Base-by-base conservation (phyloP, 768 basidiomycete genomes). In the Auricularia cornea region DNA sequence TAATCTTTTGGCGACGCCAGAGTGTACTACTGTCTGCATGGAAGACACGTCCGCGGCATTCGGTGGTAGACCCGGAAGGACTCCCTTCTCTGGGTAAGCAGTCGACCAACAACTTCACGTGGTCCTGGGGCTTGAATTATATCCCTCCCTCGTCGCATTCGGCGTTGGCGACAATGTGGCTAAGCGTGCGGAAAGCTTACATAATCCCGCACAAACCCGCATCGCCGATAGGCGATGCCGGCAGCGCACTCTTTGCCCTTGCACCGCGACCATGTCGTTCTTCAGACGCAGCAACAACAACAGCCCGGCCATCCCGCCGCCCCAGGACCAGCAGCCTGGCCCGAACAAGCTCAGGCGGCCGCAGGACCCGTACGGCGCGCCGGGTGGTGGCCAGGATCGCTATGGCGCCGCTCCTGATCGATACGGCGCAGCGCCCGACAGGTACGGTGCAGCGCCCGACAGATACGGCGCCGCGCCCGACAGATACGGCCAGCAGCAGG, bases 261-360 rank as follows among this genome's bases (percentile, higher is more conserved):
- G 12, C 28, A 63, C 52, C 56, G 32, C 61, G 48, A 63, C 59
- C 68, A 66, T 52, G 62, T 67, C 65, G 57, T 61, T 76, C 69
- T 87, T 84, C 77, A 88, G 82, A 72, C 83, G 84, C 71, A 90
- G 87, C 69, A 81, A 86, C 60, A 90, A 87, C 69, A 81, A 86
- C 60, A 80, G 84, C 70, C 68, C 79, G 60, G 62, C 79, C 11
- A 92, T 93, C 59, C 91, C 91, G 54, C 86, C 91, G n/a, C 80
- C 88, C 5, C 72, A 75, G 35, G 66, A 70, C 10, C 30, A 26
- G 23, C 59, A 59, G 12, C 29, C 61, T 16, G 51, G 30, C 31
- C 33, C 60, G 1, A 41, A 54, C 18, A 57, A 30, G 29, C 54
- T 57, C 30, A 26, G 28, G 54, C 54, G 28, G 30, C 54, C 54